Base-by-base conservation (phyloP, 495 filamentous ascomycete genomes). In the Xylaria longipes region DNA sequence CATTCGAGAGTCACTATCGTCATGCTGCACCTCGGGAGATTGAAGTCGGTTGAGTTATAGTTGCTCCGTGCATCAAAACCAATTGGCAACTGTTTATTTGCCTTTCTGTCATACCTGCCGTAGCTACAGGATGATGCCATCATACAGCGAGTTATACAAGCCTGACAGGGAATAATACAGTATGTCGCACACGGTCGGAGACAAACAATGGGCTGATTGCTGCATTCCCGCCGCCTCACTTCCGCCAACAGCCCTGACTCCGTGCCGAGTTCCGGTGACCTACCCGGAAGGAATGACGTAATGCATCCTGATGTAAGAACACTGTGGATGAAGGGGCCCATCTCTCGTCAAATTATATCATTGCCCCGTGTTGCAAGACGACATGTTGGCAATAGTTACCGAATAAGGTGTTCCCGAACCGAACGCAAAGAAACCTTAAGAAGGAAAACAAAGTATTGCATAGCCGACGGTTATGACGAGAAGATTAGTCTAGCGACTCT, bases 241-340 rank as follows among this genome's bases (percentile, higher is more conserved):
- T 37, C 20, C 9, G 7, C 31, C 57, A 60, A 60, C 20, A 37
- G 57, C 57, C 57, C 5, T 25, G n/a, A 33, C 57, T n/a, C 20
- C 8, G 33, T 54, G 64, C 64, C 64, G 46, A 66, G 45, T 66
- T 66, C 64, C 64, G 46, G 27, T 54, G 46, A 29, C 29, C 37
- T 63, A 43, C 17, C 33, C 60, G 11, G 14, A 12, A 41, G 20
- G 14, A 43, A 43, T 63, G 60, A 63, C 60, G 60, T 63, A 63
- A 41, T 41, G 29, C 56, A 8, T 7, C 20, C 15, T 35, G 20
- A 17, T 35, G 37, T 31, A 7, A 57, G 6, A 20, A 12, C 52
- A 61, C 33, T 37, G 20, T 20, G 17, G 33, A 39, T 22, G 20
- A 29, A 33, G 25, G 54, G 33, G 27, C 15, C 20, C 54, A 54